These are phyloP conservation scores for Salvia splendens DNA, from an alignment of 257 asterid genomes.

Conservation along the genomic window DNA sequence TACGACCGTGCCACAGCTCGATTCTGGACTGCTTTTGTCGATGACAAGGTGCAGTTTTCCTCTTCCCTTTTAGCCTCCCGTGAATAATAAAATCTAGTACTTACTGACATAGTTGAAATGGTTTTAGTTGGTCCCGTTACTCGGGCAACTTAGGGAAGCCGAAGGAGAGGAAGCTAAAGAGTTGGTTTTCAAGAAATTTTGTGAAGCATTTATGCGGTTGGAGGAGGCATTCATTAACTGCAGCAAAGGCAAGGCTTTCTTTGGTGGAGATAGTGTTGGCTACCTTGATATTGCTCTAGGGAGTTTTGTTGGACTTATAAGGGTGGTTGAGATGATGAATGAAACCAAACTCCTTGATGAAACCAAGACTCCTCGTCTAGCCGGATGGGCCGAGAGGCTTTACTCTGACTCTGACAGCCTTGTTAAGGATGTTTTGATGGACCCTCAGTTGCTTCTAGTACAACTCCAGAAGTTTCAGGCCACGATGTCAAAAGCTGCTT, in stretches of 20 bases:
- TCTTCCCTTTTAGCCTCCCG: not conserved
- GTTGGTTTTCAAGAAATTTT: constrained; percentile 25
- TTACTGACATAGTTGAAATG: not conserved
- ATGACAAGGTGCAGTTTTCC: constrained; percentile 42
- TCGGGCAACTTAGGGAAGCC: constrained; percentile 18
- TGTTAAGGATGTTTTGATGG: constrained; percentile 35
- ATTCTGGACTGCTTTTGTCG: constrained; percentile 60
- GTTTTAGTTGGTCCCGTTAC: constrained; percentile 40
- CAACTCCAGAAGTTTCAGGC: constrained; percentile 23
- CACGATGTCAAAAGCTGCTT: constrained; percentile 13
- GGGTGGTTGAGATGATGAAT: constrained; percentile 19
- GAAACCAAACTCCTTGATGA: constrained; percentile 34
- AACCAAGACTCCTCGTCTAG: constrained; percentile 39
- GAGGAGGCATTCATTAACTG: constrained; percentile 45
- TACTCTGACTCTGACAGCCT: constrained; percentile 19
- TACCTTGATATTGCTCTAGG: constrained; percentile 45
- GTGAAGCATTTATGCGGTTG: constrained; percentile 28
- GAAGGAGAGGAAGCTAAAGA: constrained; percentile 35
- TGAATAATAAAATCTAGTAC: too few relatives aligned
- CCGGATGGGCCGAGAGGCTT: constrained; percentile 41
- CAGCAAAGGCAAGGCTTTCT: constrained; percentile 42
- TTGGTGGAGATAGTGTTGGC: constrained; percentile 44
- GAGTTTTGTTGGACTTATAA: constrained; percentile 34
- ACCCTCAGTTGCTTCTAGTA: constrained; percentile 29
- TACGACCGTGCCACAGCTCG: constrained; percentile 44